A percentile compares a stretch with the other conserved stretches of the same genome.
These are phyloP conservation scores for Clarireedia hainanense DNA, from an alignment of 2,329 filamentous ascomycete species.

Conservation along the genomic window DNA sequence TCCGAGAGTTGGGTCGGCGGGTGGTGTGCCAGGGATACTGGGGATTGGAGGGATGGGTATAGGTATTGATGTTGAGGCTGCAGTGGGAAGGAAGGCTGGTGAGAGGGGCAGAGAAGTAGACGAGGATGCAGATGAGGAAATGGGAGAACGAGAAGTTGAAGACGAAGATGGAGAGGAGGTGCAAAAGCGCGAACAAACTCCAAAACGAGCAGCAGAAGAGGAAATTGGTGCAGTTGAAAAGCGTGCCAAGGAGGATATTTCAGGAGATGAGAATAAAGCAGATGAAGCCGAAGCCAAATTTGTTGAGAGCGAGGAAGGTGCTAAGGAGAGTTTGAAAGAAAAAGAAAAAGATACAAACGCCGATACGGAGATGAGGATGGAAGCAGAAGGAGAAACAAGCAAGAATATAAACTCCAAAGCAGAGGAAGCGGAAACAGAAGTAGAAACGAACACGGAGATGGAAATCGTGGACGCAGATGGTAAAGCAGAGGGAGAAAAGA, in stretches of 20 bases:
- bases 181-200: slow-evolving; percentile 26
- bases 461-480: slow-evolving; percentile 15
- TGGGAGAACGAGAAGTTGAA: slow-evolving; percentile 29
- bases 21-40: slow-evolving; percentile 27
- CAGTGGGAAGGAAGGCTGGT: slow-evolving; percentile 42
- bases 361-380: background rate
- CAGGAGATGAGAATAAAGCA: background rate
- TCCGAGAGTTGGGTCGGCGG: slow-evolving; percentile 30
- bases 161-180: slow-evolving; percentile 18
- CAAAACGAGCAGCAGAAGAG: slow-evolving; percentile 50
- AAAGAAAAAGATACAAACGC: background rate
- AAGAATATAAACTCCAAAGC: background rate
- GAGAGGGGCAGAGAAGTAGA: slow-evolving; percentile 34
- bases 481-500: slow-evolving; percentile 13
- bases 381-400: background rate
- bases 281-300: background rate
- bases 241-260: slow-evolving; percentile 1
- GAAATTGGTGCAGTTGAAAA: slow-evolving; percentile 28
- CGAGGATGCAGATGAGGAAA: slow-evolving; percentile 47
- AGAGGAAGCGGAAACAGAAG: background rate
- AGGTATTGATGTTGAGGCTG: slow-evolving; percentile 52
- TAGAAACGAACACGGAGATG: background rate
- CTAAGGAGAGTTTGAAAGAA: background rate
- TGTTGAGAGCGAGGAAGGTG: background rate
- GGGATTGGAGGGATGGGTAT: slow-evolving; percentile 34